Conservation (phyloP, 2,329 filamentous ascomycete species). For the Aspergillus sp. region DNA sequence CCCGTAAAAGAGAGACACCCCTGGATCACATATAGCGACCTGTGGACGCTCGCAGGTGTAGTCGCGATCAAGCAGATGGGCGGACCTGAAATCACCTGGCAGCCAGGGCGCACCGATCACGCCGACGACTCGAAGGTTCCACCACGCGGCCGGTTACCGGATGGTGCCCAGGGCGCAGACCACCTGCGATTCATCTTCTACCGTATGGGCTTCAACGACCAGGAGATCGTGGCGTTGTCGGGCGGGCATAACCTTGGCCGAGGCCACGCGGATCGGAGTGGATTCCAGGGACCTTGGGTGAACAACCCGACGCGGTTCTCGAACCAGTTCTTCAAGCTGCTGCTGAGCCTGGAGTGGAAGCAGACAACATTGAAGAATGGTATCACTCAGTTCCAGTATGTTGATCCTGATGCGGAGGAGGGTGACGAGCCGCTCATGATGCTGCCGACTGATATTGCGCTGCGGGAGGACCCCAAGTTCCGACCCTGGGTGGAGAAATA, state of each 20-base stretch:
- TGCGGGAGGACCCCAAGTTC: constrained; percentile 56
- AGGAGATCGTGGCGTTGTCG: constrained; percentile 58
- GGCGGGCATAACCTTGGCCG: constrained; percentile 59
- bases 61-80: constrained; percentile 62
- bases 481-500: constrained; percentile 58
- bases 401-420: constrained; percentile 54
- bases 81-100: constrained; percentile 58
- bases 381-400: constrained; percentile 58
- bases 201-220: constrained; percentile 61
- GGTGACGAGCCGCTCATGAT: constrained; percentile 62
- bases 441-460: constrained; percentile 63
- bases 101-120: constrained; percentile 60
- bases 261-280: constrained; percentile 56
- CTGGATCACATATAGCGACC: constrained; percentile 66
- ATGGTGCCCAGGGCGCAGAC: constrained; percentile 54
- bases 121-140: constrained; percentile 61
- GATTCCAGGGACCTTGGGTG: constrained; percentile 61
- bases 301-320: constrained; percentile 60
- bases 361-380: constrained; percentile 55
- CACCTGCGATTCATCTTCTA: constrained; percentile 59
- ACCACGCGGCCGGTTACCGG: constrained; percentile 57
- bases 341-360: constrained; percentile 55
- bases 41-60: constrained; percentile 63
- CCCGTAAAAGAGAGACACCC: constrained; percentile 59
- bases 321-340: constrained; percentile 58